These are phyloP conservation scores for Aspergillus asperescens DNA, from an alignment of 495 filamentous ascomycete species.

Conservation along the genomic window DNA sequence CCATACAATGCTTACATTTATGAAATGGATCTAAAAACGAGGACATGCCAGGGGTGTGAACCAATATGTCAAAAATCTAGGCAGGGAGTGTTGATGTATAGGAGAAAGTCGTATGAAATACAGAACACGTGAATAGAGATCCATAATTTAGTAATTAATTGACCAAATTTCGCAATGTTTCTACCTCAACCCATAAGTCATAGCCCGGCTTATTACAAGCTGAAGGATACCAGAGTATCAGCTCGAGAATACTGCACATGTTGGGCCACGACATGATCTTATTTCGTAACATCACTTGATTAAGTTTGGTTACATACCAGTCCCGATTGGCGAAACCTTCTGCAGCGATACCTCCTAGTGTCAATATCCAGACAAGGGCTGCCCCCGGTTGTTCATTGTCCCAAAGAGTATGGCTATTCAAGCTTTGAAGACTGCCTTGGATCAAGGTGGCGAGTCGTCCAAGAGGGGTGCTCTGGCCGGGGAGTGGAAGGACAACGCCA, in stretches of 20 bases:
- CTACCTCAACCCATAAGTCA: slow-evolving; percentile 27
- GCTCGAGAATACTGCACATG: slow-evolving; percentile 19
- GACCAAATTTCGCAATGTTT: no score
- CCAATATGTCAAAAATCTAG: no score
- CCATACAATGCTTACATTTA: no score
- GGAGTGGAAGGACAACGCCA: slow-evolving; percentile 39
- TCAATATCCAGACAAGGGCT: slow-evolving; percentile 32
- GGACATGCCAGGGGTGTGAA: no score
- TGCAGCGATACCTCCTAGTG: slow-evolving; percentile 36
- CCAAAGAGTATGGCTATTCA: slow-evolving; percentile 20
- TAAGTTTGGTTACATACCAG: slow-evolving; percentile 29
- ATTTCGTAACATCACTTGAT: slow-evolving; percentile 14
- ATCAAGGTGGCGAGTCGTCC: slow-evolving; percentile 23
- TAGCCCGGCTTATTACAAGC: slow-evolving; percentile 32
- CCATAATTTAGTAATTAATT: no score
- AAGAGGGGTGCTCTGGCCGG: slow-evolving; percentile 32
- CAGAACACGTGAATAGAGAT: no score
- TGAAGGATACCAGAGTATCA: slow-evolving; percentile 33
- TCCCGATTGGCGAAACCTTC: slow-evolving; percentile 18
- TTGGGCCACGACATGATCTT: slow-evolving; percentile 23
- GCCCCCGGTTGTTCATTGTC: slow-evolving; percentile 17
- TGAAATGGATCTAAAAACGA: no score
- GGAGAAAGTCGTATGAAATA: no score
- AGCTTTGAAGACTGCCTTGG: slow-evolving; percentile 15
- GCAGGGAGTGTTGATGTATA: no score